Conservation (phyloP, 768 basidiomycete species). For the Strobilomyces dryophilus region DNA sequence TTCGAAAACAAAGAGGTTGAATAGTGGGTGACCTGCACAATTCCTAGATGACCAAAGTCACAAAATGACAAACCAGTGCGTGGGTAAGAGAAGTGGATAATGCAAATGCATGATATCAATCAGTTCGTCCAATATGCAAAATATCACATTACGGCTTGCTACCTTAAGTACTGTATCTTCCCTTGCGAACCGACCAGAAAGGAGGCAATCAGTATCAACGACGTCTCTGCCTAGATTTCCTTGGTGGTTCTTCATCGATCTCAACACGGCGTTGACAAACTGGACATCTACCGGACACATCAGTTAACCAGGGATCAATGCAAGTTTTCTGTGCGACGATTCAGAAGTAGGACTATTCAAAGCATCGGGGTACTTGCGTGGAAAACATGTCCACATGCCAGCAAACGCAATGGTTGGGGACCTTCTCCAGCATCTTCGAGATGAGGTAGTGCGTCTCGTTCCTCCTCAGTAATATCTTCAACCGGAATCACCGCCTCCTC, state of each 20-base stretch:
- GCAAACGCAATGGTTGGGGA: constrained; percentile 68
- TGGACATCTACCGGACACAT: constrained; percentile 85
- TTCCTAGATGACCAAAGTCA: background rate
- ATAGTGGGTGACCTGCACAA: background rate
- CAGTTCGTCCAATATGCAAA: constrained; percentile 28
- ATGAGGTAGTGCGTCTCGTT: constrained; percentile 40
- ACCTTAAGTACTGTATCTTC: constrained; percentile 27
- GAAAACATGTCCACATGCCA: constrained; percentile 84
- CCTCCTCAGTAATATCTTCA: constrained; percentile 38
- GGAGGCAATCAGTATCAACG: constrained; percentile 12
- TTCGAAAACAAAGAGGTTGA: background rate
- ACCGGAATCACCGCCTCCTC: constrained; percentile 29
- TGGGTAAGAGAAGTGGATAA: constrained; percentile 23
- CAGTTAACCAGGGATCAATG: constrained; percentile 83
- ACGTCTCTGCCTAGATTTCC: constrained; percentile 28
- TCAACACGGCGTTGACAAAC: constrained; percentile 78
- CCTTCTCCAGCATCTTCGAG: constrained; percentile 73
- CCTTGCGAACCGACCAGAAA: constrained; percentile 4
- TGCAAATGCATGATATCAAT: constrained; percentile 23
- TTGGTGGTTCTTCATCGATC: constrained; percentile 35
- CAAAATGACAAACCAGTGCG: background rate
- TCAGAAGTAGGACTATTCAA: background rate
- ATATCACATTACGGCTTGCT: constrained; percentile 29
- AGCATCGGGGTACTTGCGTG: constrained; percentile 54
- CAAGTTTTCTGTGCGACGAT: constrained; percentile 63